Evolutionary conservation across 345 rosid species (phyloP), one percentile per base, ranked within the genome.

Genomic region (Eucalyptus pauciflora): DNA sequence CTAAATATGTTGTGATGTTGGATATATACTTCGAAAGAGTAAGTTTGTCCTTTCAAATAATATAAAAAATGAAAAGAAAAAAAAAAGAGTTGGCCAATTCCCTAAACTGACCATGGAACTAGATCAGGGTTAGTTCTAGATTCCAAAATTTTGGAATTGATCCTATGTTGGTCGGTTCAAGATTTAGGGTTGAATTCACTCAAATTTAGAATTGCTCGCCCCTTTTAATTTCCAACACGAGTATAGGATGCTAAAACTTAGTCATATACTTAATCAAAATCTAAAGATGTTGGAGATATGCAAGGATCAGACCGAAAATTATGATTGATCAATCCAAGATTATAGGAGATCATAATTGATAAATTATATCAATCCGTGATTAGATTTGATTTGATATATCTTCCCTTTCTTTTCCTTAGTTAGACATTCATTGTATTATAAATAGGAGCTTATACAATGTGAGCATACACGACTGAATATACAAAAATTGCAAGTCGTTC

Each of bases 141-240:
- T 22, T 56, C 0, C 62, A 56, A 56, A 56, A 24, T 56, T 56
- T 20, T 12, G 62, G 62, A 56, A 20, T 22, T 9, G 62, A 56
- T 56, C 4, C 12, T 56, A 52, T 18, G 24, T 52, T 52, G 22
- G 62, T 56, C 9, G 62, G 27, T 56, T 56, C 62, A 52, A 52
- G 5, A 52, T 52, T 52, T 3, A 52, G 24, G 58, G 58, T 22
- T 52, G 58, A 10, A 52, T 9, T 18, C 2, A 2, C 56, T 52
- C 10, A 0, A 52, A 52, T 52, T 22, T 56, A 9, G 25, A 4
- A 54, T 2, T 22, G 11, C 6, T 56, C 0, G 1, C 29, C 15
- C 14, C 67, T 27, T 11, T 12, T 29, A 60, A 60, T 60, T 60
- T 27, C 69, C 33, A 62, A 12, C 33, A 13, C 8, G 1, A 29